Base-by-base conservation (phyloP, 208 protist species). In the Wallacemonas sp. region DNA sequence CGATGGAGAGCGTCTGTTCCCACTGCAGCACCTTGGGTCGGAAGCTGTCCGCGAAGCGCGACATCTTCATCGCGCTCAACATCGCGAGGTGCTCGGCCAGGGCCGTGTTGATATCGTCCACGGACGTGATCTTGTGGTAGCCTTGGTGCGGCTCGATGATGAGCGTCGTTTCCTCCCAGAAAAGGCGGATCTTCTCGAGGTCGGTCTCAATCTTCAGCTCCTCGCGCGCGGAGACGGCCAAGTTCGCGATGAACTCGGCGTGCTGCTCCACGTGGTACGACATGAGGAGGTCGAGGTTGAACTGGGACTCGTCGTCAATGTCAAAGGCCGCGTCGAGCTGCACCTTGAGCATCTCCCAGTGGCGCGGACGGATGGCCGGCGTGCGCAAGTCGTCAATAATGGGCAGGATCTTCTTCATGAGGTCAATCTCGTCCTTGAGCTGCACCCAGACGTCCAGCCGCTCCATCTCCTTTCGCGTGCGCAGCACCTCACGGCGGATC, bases 311-410 rank as follows among this genome's bases (percentile, higher is more conserved):
- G 70, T 89, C 76, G 38, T 95, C 76, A 29, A 96, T 93, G 70
- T 98, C 92, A 71, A 99, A 98, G 22, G 66, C 76, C 16, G 85
- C 82, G 63, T 94, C 90, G 23, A 98, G 84, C 67, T 98, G 92
- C 46, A 98, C 70, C 79, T 93, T 96, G 8, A 99, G 78, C 65
- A 93, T 74, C 61, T 92, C 77, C 97, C 97, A 99, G 65, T 99
- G 97, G 23, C 97, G 86, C 32, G 76, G 77, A 7, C 96, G 87
- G 29, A 99, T 97, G 7, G 96, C 96, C 14, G 78, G 81, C 28
- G 98, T 98, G 57, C 94, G 94, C n/a, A 99, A 80, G 63, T 99
- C 96, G 54, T 93, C 82, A 46, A 99, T 95, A 45, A 99, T 93
- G 23, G 98, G 97, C 74, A 99, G 81, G 4, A 96, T 86, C 64